Base-by-base conservation (phyloP, 371 early-diverging fungal genomes). In the Mortierella sp. region DNA sequence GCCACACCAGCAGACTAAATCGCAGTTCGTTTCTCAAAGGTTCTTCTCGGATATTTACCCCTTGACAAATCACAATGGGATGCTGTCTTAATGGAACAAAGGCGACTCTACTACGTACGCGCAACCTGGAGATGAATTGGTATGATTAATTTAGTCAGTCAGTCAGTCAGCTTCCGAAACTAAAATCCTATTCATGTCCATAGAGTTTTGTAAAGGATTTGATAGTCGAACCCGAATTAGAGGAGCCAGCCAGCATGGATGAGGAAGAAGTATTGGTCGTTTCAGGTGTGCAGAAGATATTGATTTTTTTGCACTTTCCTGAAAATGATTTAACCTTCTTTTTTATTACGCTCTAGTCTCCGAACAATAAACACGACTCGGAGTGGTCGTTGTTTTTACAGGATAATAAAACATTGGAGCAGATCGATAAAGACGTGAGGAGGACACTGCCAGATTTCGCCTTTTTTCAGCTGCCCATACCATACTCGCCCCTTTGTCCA, bases 401-500 rank as follows among this genome's bases (percentile, higher is more conserved):
- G 60, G 91, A 92, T 75, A 90, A 90, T 69, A 68, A 74, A 24
- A 87, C 88, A 33, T 71, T 93, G 52, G 95, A 94, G 58, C 95
- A 95, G 80, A 95, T 96, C 32, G 94, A 95, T 83, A 94, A 93
- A 75, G 96, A 96, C 75, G 91, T 94, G 13, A 72, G 94, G 59
- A 87, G 96, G 38, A 96, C 96, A 11, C 81, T 94, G 67, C 94
- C 95, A 7, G 96, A 96, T 74, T 87, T 95, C 71, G 91, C 92
- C 3, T 94, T 95, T 76, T 95, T 96, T 68, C 96, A 94, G 70
- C 83, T 83, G 9, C 89, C 88, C 7, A 89, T 93, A 36, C 88
- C 89, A 3, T 74, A 73, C 48, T 88, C 87, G 41, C 84, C 85
- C 10, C 72, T 85, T 7, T 87, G 88, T 63, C 91, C 91, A 1